phyloP scores from a whole-genome alignment of 2,329 filamentous ascomycete genomes.

The Chaetothyriales sp. region DNA sequence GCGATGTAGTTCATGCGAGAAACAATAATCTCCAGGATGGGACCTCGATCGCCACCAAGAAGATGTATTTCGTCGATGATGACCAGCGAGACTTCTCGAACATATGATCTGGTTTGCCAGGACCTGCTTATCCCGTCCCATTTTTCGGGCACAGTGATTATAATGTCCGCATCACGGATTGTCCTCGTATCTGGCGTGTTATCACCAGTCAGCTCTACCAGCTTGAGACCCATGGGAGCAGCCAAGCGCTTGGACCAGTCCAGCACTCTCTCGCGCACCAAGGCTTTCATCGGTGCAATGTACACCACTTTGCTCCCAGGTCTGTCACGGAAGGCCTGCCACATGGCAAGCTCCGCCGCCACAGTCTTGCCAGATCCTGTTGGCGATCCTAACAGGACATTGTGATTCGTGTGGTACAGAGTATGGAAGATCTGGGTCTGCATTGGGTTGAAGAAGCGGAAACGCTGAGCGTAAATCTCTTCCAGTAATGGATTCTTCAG shows the following conservation, averaged over 20 bases:
- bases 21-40: conserved; percentile 94
- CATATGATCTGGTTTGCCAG: conserved; percentile 95
- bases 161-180: conserved; percentile 90
- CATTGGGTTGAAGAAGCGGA: conserved; percentile 98
- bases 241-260: conserved; percentile 82
- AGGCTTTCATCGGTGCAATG: conserved; percentile 97
- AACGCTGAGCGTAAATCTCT: conserved; percentile 73
- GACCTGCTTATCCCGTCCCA: conserved; percentile 99
- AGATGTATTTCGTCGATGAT: conserved; percentile 98
- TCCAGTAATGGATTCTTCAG: conserved; percentile 77
- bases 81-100: conserved; percentile 83
- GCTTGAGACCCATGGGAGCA: conserved; percentile 65
- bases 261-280: conserved; percentile 88
- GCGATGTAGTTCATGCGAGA: conserved; percentile 96
- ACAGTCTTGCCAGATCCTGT: conserved; percentile 97
- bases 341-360: conserved; percentile 92
- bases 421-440: conserved; percentile 98
- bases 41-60: conserved; percentile 87
- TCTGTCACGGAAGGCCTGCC: conserved; percentile 93
- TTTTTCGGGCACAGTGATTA: conserved; percentile 98
- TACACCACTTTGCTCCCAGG: conserved; percentile 97
- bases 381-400: conserved; percentile 86
- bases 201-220: conserved; percentile 93
- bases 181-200: conserved; percentile 95
- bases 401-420: conserved; percentile 79